Evolutionary conservation across 164 flowering plant genomes (phyloP), one percentile per base, ranked within the genome.

Genomic region (Stephania cephalantha): DNA sequence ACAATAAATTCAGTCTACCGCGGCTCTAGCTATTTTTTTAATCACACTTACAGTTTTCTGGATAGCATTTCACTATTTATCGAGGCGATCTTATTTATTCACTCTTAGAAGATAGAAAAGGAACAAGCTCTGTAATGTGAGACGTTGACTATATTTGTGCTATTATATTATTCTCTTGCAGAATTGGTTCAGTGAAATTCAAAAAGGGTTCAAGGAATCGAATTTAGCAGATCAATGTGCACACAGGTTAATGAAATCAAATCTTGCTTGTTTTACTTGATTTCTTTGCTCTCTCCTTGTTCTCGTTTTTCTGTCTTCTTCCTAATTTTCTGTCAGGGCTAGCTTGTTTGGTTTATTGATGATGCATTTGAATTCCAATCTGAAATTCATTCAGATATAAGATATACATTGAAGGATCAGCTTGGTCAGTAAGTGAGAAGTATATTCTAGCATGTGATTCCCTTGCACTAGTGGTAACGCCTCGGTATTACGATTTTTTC

Each of bases 381-480:
- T 1, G 1, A 67, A 79, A 46, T 44, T 15, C 5, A n/a, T 20
- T 20, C 61, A 90, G 91, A 74, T 90, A 88, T 58, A 88, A 90
- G 81, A 87, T 90, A 10, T 90, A 88, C 31, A 78, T 84, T 1
- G 96, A 90, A 85, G 96, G 96, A 73, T 66, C 64, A 13, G 85
- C 91, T 20, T 91, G 96, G 96, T 88, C 96, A 2, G 93, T 91
- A 3, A 90, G 96, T 58, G 80, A 85, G 76, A 90, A 90, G 44
- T 90, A 89, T 50, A 90, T 90, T 25, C 71, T 89, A 58, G 93
- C 91, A 4, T 90, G 96, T 35, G 86, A 91, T 71, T 85, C 91
- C 20, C 81, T 84, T 79, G 77, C 86, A 18, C 76, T 91, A 73
- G 2, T 83, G 1, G 78, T 91, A 64, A 82, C 72, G 63, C 88